A percentile compares a stretch with the other conserved stretches of the same genome.
These are phyloP conservation scores for Dillenia suffruticosa DNA, from an alignment of 164 flowering plant species.

Conservation along the genomic window DNA sequence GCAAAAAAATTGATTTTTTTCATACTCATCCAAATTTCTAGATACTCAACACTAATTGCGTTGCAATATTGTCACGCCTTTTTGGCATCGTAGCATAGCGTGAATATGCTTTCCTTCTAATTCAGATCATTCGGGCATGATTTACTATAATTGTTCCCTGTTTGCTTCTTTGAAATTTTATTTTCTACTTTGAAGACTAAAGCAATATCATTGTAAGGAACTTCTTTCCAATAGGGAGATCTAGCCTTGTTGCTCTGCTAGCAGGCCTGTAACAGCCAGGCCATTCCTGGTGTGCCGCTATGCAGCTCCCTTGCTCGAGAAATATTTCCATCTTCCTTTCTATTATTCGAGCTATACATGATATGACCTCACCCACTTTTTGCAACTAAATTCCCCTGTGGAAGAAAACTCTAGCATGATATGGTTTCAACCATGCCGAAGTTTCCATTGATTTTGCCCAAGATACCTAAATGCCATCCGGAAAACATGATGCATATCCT, in stretches of 20 bases:
- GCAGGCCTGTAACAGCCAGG: conserved; percentile 89
- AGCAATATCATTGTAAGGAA: neutral
- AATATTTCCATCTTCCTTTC: conserved; percentile 1
- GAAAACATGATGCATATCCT: conserved; percentile 21
- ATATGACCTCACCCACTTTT: neutral
- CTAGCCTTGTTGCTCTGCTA: neutral
- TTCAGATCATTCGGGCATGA: neutral
- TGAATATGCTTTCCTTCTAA: neutral
- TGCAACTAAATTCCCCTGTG: too few relatives aligned
- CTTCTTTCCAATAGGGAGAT: neutral
- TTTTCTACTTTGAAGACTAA: neutral
- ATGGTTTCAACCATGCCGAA: conserved; percentile 94
- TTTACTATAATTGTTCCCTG: neutral
- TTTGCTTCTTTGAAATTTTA: neutral
- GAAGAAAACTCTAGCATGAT: too few relatives aligned
- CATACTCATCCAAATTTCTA: too few relatives aligned
- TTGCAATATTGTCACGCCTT: too few relatives aligned
- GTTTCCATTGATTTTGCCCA: conserved; percentile 82
- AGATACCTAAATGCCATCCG: conserved; percentile 68
- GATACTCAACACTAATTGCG: too few relatives aligned
- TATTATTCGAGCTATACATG: neutral
- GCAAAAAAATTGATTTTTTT: too few relatives aligned
- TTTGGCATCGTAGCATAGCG: too few relatives aligned
- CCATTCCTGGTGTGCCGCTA: conserved; percentile 76
- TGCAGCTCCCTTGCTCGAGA: conserved; percentile 83